Evolutionary conservation across 305 asterid genomes (phyloP), one percentile per base, ranked within the genome.

Genomic region (Vinca major): DNA sequence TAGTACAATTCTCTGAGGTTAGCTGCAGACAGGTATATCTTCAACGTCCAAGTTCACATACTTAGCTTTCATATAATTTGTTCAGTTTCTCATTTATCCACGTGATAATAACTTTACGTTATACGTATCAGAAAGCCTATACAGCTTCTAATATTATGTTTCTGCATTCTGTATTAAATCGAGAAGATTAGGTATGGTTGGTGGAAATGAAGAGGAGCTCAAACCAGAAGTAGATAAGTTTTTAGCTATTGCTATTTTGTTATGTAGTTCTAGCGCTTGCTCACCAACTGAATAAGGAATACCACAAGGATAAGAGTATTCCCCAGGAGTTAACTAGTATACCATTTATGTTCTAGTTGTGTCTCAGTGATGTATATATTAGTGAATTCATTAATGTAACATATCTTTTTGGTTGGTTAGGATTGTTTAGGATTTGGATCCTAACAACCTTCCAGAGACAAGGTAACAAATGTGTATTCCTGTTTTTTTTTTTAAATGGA

Each of bases 261-360:
- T 11, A 13, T 12, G 37, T 17, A 52, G 36, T 55, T 43, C 53
- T 57, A 26, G 61, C 65, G 5, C 7, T 41, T 0, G 45, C 45
- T 41, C 65, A 36, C 67, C 44, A 56, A 47, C 62, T 11, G 63
- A 74, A 69, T 69, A 49, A 55, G 63, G 58, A 63, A 65, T n/a
- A 70, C 19, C 50, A 3, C 45, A 56, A 40, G 52, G 56, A 41
- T 52, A 5, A 44, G 10, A 20, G 62, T 19, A 49, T 13, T 43
- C 57, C 53, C 66, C 54, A 37, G 48, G 62, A 41, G 13, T 49
- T 61, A 9, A 41, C 11, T 13, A 3, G 39, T 17, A 54, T 20
- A 20, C 37, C 64, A 4, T 8, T 10, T 37, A 54, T 39, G 41
- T 54, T 39, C 36, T 53, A 57, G 50, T 56, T 45, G 58, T 14